Evolutionary conservation across 2,329 filamentous ascomycete species (phyloP).

Genomic region (Aspergillus sp.): DNA sequence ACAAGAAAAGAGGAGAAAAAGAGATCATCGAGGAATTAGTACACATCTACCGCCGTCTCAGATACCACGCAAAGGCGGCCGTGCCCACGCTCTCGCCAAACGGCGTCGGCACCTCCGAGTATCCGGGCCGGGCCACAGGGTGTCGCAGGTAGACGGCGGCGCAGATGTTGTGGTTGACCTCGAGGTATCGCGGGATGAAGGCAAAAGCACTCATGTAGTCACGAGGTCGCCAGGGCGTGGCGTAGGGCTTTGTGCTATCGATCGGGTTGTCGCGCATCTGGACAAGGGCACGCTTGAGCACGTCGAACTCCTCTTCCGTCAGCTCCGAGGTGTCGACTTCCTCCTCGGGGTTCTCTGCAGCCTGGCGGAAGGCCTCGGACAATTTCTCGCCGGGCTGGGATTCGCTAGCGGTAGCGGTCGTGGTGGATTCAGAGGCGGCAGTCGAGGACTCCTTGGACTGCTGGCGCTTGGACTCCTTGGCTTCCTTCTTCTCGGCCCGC

Average conservation of each 20-base stretch:
- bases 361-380: constrained; percentile 34
- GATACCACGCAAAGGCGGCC: constrained; percentile 90
- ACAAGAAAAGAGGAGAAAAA: constrained; percentile 11
- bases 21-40: constrained; percentile 5
- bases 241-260: constrained; percentile 78
- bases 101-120: constrained; percentile 81
- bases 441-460: constrained; percentile 8
- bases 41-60: constrained; percentile 67
- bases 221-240: constrained; percentile 84
- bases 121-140: constrained; percentile 80
- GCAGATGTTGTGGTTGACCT: constrained; percentile 97
- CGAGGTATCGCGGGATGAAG: constrained; percentile 91
- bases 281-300: constrained; percentile 57
- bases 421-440: constrained; percentile 6
- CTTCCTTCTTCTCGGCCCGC: constrained; percentile 22
- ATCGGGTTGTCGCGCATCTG: constrained; percentile 72
- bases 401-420: constrained; percentile 14
- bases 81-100: constrained; percentile 70
- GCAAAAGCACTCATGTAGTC: constrained; percentile 89
- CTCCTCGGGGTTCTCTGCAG: constrained; percentile 27
- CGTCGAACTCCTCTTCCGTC: constrained; percentile 47
- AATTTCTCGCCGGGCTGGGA: constrained; percentile 26
- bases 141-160: constrained; percentile 92
- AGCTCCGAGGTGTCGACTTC: constrained; percentile 47
- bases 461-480: constrained; percentile 21